Evolutionary conservation across 441 rosid genomes (phyloP).

Genomic region (Jatropha podagrica): DNA sequence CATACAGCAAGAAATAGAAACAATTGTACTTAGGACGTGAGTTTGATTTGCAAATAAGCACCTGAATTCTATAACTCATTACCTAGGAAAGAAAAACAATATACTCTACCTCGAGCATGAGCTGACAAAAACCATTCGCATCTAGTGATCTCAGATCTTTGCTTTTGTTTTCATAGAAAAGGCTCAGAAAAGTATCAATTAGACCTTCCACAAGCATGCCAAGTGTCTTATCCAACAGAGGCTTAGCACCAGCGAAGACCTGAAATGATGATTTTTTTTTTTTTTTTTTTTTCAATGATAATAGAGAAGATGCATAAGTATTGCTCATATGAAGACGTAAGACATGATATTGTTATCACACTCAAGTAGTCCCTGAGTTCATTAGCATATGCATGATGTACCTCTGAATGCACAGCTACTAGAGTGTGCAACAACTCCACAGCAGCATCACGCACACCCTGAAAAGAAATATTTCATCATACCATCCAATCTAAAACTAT

Average conservation of each 20-base stretch:
- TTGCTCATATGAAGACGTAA: not conserved
- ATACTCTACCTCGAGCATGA: constrained; percentile 84
- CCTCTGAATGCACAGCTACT: constrained; percentile 98
- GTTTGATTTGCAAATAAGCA: not conserved
- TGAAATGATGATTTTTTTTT: constrained; percentile 20
- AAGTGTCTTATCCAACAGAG: constrained; percentile 88
- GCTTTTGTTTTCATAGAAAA: constrained; percentile 68
- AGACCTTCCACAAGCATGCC: constrained; percentile 96
- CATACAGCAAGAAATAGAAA: constrained; percentile 7
- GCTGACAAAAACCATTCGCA: constrained; percentile 96
- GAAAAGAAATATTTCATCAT: constrained; percentile 24
- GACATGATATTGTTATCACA: not conserved
- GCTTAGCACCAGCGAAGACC: constrained; percentile 98
- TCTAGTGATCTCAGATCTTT: constrained; percentile 69
- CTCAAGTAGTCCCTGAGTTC: not conserved
- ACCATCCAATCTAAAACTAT: constrained; percentile 2
- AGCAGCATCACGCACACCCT: constrained; percentile 97
- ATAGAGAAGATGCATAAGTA: not conserved
- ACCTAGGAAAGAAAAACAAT: constrained; percentile 12
- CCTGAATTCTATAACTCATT: constrained; percentile 14
- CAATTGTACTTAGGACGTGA: not conserved
- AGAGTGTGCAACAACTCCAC: constrained; percentile 89
- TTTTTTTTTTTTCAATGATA: not conserved
- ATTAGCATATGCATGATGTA: constrained; percentile 22
- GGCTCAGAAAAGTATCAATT: constrained; percentile 82